Base-by-base conservation (phyloP, 2,329 filamentous ascomycete species). In the Zalaria sp. region DNA sequence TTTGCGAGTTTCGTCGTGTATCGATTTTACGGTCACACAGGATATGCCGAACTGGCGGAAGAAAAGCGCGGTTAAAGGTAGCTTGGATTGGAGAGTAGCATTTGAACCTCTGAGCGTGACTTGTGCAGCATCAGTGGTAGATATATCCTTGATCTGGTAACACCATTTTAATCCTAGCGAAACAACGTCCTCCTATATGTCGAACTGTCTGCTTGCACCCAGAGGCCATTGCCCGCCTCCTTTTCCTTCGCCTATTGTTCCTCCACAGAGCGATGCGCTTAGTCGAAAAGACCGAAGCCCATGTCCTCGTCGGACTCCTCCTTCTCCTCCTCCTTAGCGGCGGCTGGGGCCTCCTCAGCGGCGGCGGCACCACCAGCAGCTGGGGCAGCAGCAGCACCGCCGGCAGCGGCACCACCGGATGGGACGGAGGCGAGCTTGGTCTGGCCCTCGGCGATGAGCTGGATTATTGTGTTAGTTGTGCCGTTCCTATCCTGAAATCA, bases 351-450 rank as follows among this genome's bases (percentile, higher is more conserved):
- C 54, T 57, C 58, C 55, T 63, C 64, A 45, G 59, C 63, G 25
- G 56, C 54, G 43, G 59, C 56, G 32, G 57, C 52, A 56, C 71
- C 82, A 57, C 69, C 81, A 60, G 71, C 83, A 62, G 69, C 81
- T 62, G 70, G 77, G 65, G 72, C 68, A 53, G 63, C 59, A 54
- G 70, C 74, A 58, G 71, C 72, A 59, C 71, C 72, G 57, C 73
- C 83, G 67, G 74, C 83, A 64, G 79, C 86, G 61, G 72, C 76
- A 68, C 88, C 88, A 60, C 88, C 91, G 61, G 84, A 86, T 68
- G 91, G 88, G 63, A 98, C 89, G 69, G 89, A 95, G 58, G 91
- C 91, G 61, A 98, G 86, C 81, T 98, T 98, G 69, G 73, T 62
- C 53, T 83, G 79, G 64, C 91, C 91, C 70, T 88, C 78, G 59